Conservation (phyloP, 2,329 filamentous ascomycete species). For the Alternaria incomplexa region DNA sequence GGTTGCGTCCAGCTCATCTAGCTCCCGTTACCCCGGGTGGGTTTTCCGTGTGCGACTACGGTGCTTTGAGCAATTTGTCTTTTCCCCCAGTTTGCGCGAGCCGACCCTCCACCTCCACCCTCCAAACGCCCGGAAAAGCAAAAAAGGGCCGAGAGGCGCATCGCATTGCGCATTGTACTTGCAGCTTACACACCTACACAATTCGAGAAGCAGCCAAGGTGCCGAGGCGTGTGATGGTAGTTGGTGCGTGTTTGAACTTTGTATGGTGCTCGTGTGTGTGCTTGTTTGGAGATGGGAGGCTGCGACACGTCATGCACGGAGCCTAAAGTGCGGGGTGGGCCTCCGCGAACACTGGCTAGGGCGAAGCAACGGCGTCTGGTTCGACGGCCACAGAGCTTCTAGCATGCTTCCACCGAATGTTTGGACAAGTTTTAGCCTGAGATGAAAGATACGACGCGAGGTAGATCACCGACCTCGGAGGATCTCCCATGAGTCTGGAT, state of each 20-base stretch:
- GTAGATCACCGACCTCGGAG: neutral
- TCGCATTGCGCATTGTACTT: neutral
- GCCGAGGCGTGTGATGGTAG: constrained; percentile 2
- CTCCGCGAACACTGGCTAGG: neutral
- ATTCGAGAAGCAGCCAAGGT: neutral
- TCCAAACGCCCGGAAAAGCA: neutral
- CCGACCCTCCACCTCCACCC: neutral
- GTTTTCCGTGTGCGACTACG: constrained; percentile 7
- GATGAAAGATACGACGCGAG: neutral
- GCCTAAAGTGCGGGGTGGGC: neutral
- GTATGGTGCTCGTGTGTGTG: constrained; percentile 3
- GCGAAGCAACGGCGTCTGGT: neutral
- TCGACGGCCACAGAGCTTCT: neutral
- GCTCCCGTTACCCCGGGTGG: constrained; percentile 12
- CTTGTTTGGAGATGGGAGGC: neutral
- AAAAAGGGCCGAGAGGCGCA: neutral
- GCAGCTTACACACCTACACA: neutral
- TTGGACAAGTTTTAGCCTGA: neutral
- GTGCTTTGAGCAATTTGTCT: neutral
- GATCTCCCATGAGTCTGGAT: neutral
- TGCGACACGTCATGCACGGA: constrained; percentile 6
- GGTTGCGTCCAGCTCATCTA: neutral
- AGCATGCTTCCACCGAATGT: neutral
- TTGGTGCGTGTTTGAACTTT: constrained; percentile 1
- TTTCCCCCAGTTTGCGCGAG: neutral